phyloP scores from a whole-genome alignment of 495 filamentous ascomycete genomes.

The Schizothecium vesticola region DNA sequence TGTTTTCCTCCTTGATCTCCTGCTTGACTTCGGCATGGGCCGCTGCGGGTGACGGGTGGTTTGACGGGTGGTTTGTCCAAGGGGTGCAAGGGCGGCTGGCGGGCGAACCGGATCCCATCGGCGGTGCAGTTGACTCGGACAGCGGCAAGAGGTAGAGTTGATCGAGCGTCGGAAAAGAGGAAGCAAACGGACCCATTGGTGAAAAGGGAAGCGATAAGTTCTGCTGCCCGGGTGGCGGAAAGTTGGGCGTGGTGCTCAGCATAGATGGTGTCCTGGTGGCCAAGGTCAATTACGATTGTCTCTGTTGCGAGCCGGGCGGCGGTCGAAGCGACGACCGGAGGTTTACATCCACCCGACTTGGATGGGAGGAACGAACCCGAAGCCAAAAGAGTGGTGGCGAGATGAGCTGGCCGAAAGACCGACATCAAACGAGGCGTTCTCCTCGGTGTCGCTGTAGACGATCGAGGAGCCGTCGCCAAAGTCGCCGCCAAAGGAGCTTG shows the following conservation, averaged over 20 bases:
- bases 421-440: conserved; percentile 38
- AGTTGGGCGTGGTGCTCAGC: conserved; percentile 32
- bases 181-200: conserved; percentile 22
- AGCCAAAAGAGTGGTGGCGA: conserved; percentile 44
- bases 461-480: conserved; percentile 46
- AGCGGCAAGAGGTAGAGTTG: conserved; percentile 26
- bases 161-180: conserved; percentile 37
- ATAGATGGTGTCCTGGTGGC: conserved; percentile 39
- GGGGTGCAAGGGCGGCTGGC: conserved; percentile 19
- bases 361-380: conserved; percentile 52
- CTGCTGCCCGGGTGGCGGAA: conserved; percentile 32
- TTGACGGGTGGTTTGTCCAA: conserved; percentile 1
- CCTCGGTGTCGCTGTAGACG: conserved; percentile 51
- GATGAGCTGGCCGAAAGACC: conserved; percentile 32
- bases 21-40: conserved; percentile 19
- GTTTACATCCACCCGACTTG: conserved; percentile 48
- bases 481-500: conserved; percentile 50
- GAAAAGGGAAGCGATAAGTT: conserved; percentile 20
- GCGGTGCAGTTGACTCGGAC: conserved; percentile 32
- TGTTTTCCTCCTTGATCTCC: conserved; percentile 18
- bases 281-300: conserved; percentile 44
- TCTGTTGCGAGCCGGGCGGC: conserved; percentile 29
- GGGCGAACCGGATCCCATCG: conserved; percentile 24
- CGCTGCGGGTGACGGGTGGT: conserved; percentile 20
- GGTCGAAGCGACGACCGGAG: conserved; percentile 31